phyloP scores from a whole-genome alignment of 202 grass and related monocot species.

The Zizania palustris region DNA sequence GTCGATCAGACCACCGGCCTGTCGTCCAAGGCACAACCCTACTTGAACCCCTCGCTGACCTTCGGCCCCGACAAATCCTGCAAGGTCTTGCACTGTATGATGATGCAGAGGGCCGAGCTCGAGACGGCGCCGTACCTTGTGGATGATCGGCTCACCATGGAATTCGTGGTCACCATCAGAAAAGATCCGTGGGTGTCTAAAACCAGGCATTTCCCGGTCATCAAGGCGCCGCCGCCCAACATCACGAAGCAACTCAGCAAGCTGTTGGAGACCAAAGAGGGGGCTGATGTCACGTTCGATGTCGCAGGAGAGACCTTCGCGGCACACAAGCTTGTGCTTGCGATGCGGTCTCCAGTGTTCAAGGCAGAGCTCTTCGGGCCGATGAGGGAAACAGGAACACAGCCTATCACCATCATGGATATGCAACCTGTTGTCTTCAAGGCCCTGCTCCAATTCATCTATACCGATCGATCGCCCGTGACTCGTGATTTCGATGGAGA shows the following conservation, averaged over 20 bases:
- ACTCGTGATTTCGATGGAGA: neutral
- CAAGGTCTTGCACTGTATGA: neutral
- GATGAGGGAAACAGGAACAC: neutral
- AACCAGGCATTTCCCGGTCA: neutral
- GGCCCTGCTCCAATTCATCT: conserved; percentile 36
- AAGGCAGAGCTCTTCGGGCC: conserved; percentile 2
- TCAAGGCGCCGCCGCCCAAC: neutral
- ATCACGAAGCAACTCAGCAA: neutral
- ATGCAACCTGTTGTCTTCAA: conserved; percentile 27
- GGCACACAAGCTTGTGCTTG: conserved; percentile 20
- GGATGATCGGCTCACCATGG: conserved; percentile 3
- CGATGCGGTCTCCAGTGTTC: conserved; percentile 20
- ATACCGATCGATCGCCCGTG: conserved; percentile 20
- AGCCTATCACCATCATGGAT: neutral
- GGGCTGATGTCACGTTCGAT: neutral
- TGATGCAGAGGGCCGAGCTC: neutral
- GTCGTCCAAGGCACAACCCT: neutral
- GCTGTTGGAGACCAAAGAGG: neutral
- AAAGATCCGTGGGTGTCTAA: neutral
- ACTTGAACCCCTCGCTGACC: neutral
- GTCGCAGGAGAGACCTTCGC: neutral
- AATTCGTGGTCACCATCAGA: conserved; percentile 13
- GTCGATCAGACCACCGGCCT: neutral
- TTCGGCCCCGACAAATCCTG: neutral
- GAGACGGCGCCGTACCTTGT: neutral